A percentile compares a stretch with the other conserved stretches of the same genome.
phyloP scores from a whole-genome alignment of 805 yeast species.

The Myxozyma neotropica region DNA sequence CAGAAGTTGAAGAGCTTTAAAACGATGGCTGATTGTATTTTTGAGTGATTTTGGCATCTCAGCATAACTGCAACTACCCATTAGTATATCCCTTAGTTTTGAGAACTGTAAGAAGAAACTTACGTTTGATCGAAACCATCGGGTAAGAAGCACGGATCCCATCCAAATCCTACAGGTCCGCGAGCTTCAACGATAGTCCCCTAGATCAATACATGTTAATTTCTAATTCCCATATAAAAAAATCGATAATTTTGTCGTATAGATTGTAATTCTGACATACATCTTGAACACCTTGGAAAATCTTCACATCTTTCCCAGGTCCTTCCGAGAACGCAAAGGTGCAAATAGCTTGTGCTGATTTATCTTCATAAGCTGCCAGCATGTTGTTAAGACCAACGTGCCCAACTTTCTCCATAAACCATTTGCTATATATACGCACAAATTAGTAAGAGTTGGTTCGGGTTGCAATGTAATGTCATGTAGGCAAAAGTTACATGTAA shows the following conservation, averaged over 20 bases:
- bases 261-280: too few species aligned
- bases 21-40: slow-evolving; percentile 85
- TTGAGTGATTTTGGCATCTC: slow-evolving; percentile 79
- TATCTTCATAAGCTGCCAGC: slow-evolving; percentile 79
- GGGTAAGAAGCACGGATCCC: slow-evolving; percentile 92
- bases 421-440: slow-evolving; percentile 51
- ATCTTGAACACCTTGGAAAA: slow-evolving; percentile 69
- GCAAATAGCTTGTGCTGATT: slow-evolving; percentile 83
- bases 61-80: slow-evolving; percentile 56
- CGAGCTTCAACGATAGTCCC: slow-evolving; percentile 78
- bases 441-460: background rate
- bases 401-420: slow-evolving; percentile 83
- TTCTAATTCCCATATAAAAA: too few species aligned
- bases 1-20: slow-evolving; percentile 74
- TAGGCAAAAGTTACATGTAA: slow-evolving; percentile 49
- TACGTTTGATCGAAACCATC: slow-evolving; percentile 65
- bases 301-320: slow-evolving; percentile 67
- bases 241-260: too few species aligned
- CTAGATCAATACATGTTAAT: slow-evolving; percentile 53
- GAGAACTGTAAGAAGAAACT: background rate
- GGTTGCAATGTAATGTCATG: too few species aligned
- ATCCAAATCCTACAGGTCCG: slow-evolving; percentile 86
- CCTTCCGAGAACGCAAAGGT: slow-evolving; percentile 91
- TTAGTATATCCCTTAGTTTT: background rate
- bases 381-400: slow-evolving; percentile 72